Conservation (phyloP, 371 early-diverging fungal species). For the Mucor indicus region DNA sequence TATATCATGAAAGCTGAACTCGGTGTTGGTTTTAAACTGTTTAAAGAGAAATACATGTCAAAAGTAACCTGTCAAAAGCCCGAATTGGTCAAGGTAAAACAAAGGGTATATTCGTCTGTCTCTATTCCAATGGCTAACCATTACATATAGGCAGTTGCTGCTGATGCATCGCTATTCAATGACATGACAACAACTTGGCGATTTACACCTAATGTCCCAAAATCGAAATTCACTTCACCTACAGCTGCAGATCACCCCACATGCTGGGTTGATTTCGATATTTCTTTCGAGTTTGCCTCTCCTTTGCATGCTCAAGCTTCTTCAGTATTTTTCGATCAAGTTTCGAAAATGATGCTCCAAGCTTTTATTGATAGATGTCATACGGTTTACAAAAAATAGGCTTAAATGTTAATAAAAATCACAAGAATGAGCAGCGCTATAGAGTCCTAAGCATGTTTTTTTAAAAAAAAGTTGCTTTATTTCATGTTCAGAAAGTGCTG, state of each 20-base stretch:
- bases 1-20: constrained; percentile 65
- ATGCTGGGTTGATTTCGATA: constrained; percentile 68
- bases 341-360: constrained; percentile 67
- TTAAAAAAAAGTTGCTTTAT: no score
- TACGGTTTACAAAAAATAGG: constrained; percentile 49
- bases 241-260: constrained; percentile 46
- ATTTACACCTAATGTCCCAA: constrained; percentile 53
- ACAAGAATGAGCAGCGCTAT: no score
- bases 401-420: no score
- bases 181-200: constrained; percentile 68
- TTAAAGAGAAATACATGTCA: constrained; percentile 76
- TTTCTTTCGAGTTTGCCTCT: constrained; percentile 79
- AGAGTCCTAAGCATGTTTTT: no score
- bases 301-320: constrained; percentile 75
- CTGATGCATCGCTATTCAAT: constrained; percentile 66
- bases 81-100: constrained; percentile 45
- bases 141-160: constrained; percentile 55
- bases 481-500: no score
- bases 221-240: constrained; percentile 22
- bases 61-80: constrained; percentile 67
- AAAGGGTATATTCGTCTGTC: constrained; percentile 2
- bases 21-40: constrained; percentile 70
- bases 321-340: constrained; percentile 73
- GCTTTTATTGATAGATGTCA: constrained; percentile 72
- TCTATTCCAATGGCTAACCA: not conserved